These are phyloP conservation scores for Cajanus cajan DNA, from an alignment of 306 rosid species.

Conservation along the genomic window DNA sequence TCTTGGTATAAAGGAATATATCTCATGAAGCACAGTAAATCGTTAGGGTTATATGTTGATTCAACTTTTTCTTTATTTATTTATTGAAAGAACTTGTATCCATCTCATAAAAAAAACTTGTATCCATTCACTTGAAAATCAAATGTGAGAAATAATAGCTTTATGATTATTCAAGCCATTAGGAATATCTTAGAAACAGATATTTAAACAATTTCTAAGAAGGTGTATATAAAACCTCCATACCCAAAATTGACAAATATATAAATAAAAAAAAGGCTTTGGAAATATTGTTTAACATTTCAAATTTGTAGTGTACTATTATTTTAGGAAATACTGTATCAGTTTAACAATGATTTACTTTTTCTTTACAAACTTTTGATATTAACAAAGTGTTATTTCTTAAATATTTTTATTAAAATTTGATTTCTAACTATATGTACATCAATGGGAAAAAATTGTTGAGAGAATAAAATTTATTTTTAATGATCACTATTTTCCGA, in stretches of 20 bases:
- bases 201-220: not conserved
- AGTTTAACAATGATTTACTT: not conserved
- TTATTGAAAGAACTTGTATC: not conserved
- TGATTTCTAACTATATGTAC: not conserved
- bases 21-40: not conserved
- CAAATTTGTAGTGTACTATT: not conserved
- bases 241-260: not conserved
- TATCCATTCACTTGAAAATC: not conserved
- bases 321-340: not conserved
- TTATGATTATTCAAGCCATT: not conserved
- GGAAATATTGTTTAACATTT: not conserved
- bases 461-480: not conserved
- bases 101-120: not conserved
- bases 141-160: not conserved
- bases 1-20: not conserved
- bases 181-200: not conserved
- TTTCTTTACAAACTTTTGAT: not conserved
- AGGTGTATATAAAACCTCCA: not conserved
- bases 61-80: too few species aligned
- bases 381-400: not conserved
- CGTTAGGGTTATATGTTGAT: not conserved
- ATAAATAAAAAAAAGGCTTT: not conserved
- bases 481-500: not conserved
- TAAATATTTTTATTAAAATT: not conserved
- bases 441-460: not conserved